phyloP scores from a whole-genome alignment of 352 stramenopile species.

The Phytophthora colocasiae region DNA sequence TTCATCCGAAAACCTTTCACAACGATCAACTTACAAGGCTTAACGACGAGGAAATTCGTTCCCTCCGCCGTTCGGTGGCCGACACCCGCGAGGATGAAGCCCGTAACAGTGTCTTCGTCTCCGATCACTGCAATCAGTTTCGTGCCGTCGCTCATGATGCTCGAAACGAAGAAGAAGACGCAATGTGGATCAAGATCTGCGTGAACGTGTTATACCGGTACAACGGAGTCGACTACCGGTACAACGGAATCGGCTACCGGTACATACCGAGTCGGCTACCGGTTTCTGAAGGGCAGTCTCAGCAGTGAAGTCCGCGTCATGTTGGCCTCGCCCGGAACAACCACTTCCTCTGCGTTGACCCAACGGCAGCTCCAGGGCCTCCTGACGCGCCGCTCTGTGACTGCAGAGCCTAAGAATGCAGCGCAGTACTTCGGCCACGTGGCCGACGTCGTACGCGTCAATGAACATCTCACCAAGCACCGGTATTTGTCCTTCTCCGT shows the following conservation, averaged over 20 bases:
- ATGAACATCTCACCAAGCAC: slow-evolving; percentile 58
- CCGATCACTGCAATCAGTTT: slow-evolving; percentile 91
- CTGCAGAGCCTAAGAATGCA: slow-evolving; percentile 60
- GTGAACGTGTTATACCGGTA: too few species aligned
- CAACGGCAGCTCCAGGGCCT: slow-evolving; percentile 76
- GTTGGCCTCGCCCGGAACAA: slow-evolving; percentile 30
- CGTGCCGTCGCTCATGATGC: slow-evolving; percentile 76
- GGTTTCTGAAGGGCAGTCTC: too few species aligned
- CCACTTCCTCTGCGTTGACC: slow-evolving; percentile 30
- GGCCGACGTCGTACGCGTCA: slow-evolving; percentile 58
- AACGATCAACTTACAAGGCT: slow-evolving; percentile 75
- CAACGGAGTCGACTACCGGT: too few species aligned
- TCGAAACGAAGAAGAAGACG: slow-evolving; percentile 4
- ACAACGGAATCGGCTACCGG: too few species aligned
- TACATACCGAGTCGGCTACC: too few species aligned
- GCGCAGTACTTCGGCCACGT: slow-evolving; percentile 82
- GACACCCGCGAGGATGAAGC: slow-evolving; percentile 97
- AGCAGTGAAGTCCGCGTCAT: slow-evolving; percentile 14
- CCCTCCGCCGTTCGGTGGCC: slow-evolving; percentile 95
- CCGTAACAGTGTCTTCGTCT: slow-evolving; percentile 98
- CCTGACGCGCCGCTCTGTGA: slow-evolving; percentile 55
- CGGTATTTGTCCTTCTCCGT: slow-evolving; percentile 39
- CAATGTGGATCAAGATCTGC: neutral
- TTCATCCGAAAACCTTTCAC: slow-evolving; percentile 11
- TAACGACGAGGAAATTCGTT: slow-evolving; percentile 98